These are phyloP conservation scores for Trametes elegans DNA, from an alignment of 768 basidiomycete genomes.

Conservation along the genomic window DNA sequence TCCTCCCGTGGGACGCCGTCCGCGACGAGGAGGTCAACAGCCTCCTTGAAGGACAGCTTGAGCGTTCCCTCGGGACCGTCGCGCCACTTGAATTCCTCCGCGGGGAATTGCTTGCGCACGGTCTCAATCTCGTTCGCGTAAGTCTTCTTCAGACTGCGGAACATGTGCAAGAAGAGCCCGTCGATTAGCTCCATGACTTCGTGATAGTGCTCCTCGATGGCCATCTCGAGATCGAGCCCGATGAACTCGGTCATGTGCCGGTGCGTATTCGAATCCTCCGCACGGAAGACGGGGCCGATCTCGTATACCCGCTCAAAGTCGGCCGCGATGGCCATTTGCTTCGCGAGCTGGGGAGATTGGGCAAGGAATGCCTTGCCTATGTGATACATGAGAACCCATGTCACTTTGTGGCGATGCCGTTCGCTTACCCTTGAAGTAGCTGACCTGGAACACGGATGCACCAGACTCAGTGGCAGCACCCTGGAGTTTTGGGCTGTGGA, in stretches of 20 bases:
- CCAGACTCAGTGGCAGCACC: slow-evolving; percentile 97
- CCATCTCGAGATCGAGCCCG: slow-evolving; percentile 98
- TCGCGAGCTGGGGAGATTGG: slow-evolving; percentile 95
- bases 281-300: slow-evolving; percentile 95
- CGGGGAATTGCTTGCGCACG: slow-evolving; percentile 85
- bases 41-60: slow-evolving; percentile 82
- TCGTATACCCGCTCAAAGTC: slow-evolving; percentile 99
- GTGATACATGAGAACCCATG: not conserved
- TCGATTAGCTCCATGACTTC: slow-evolving; percentile 95
- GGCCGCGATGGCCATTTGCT: slow-evolving; percentile 99
- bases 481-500: slow-evolving; percentile 96
- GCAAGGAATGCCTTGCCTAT: slow-evolving; percentile 88
- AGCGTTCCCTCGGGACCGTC: slow-evolving; percentile 89
- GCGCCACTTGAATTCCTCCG: slow-evolving; percentile 93
- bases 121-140: slow-evolving; percentile 81
- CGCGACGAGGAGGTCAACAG: slow-evolving; percentile 80
- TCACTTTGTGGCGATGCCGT: not conserved
- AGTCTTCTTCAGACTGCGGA: slow-evolving; percentile 74
- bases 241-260: slow-evolving; percentile 98
- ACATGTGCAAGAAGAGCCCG: slow-evolving; percentile 80
- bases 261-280: slow-evolving; percentile 96
- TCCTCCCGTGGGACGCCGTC: slow-evolving; percentile 78
- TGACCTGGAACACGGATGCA: slow-evolving; percentile 96
- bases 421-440: slow-evolving; percentile 87
- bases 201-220: slow-evolving; percentile 97